Evolutionary conservation across 192 early-diverging fungal species (phyloP).

Genomic region (Backusella australiensis): DNA sequence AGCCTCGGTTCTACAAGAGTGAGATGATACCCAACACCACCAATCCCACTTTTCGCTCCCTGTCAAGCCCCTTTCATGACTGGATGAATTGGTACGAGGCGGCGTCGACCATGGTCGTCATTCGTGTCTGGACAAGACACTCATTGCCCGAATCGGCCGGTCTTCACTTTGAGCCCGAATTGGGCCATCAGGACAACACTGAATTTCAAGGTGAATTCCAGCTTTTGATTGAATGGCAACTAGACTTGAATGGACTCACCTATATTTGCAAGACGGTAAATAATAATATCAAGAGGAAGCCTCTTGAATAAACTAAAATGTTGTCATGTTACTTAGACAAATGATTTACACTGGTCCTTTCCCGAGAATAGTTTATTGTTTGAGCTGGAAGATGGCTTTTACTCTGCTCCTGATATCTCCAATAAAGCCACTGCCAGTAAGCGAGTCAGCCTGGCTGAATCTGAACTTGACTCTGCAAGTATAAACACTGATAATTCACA

Average conservation of each 20-base stretch:
- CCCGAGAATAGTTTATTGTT: slow-evolving; percentile 49
- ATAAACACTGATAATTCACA: not conserved
- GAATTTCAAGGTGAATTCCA: slow-evolving; percentile 12
- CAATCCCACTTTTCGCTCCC: slow-evolving; percentile 33
- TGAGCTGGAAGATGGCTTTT: slow-evolving; percentile 46
- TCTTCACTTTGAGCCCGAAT: slow-evolving; percentile 2
- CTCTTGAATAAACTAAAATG: too few species aligned
- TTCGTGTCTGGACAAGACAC: slow-evolving; percentile 28
- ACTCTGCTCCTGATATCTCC: slow-evolving; percentile 44
- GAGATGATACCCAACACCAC: slow-evolving; percentile 35
- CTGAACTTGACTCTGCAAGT: not conserved
- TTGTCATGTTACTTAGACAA: not conserved
- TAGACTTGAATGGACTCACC: slow-evolving; percentile 40
- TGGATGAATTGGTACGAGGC: slow-evolving; percentile 25
- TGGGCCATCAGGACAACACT: not conserved
- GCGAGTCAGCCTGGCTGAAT: slow-evolving; percentile 5
- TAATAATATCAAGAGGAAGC: not conserved
- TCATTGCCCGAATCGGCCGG: slow-evolving; percentile 26
- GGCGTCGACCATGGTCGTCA: slow-evolving; percentile 10
- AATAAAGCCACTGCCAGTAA: slow-evolving; percentile 16
- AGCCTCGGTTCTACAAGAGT: slow-evolving; percentile 28
- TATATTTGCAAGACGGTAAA: slow-evolving; percentile 45
- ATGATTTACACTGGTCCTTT: slow-evolving; percentile 4
- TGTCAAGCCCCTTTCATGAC: slow-evolving; percentile 1
- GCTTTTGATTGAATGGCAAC: slow-evolving; percentile 46